Evolutionary conservation across 2,329 filamentous ascomycete genomes (phyloP).

Genomic region (Trichoderma lentiforme): DNA sequence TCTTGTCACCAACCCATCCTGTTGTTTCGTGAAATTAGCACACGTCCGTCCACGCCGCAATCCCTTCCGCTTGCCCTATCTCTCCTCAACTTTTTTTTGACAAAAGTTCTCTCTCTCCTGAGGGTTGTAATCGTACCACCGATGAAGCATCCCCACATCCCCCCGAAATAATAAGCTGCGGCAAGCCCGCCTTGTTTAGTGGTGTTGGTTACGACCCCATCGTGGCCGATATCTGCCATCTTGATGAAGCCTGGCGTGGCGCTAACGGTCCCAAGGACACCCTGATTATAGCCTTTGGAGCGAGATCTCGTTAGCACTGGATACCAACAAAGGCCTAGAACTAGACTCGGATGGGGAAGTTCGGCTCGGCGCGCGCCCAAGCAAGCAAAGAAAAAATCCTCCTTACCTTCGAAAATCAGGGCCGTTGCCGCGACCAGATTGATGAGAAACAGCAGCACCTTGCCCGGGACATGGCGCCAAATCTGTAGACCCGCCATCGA

Average conservation of each 20-base stretch:
- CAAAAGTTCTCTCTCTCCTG: neutral
- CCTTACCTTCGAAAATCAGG: constrained; percentile 24
- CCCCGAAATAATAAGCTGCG: constrained; percentile 52
- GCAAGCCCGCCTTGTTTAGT: constrained; percentile 51
- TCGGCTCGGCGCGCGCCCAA: neutral
- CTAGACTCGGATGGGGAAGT: neutral
- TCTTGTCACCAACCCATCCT: constrained; percentile 47
- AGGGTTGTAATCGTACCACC: constrained; percentile 30
- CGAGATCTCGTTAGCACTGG: neutral
- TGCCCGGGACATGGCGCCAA: constrained; percentile 26
- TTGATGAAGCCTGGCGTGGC: constrained; percentile 38
- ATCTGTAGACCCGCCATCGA: constrained; percentile 21
- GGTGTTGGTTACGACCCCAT: constrained; percentile 45
- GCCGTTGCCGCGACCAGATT: constrained; percentile 25
- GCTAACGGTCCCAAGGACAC: constrained; percentile 52
- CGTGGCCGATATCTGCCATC: constrained; percentile 45
- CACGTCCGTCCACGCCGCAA: neutral
- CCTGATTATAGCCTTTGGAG: constrained; percentile 48
- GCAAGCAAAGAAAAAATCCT: neutral
- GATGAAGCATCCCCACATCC: constrained; percentile 48
- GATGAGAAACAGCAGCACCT: constrained; percentile 23
- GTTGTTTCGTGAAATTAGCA: neutral
- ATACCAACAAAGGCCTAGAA: neutral
- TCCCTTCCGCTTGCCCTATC: neutral
- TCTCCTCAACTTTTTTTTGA: neutral